phyloP scores from a whole-genome alignment of 371 early-diverging fungal genomes.

The Lichtheimia corymbifera region DNA sequence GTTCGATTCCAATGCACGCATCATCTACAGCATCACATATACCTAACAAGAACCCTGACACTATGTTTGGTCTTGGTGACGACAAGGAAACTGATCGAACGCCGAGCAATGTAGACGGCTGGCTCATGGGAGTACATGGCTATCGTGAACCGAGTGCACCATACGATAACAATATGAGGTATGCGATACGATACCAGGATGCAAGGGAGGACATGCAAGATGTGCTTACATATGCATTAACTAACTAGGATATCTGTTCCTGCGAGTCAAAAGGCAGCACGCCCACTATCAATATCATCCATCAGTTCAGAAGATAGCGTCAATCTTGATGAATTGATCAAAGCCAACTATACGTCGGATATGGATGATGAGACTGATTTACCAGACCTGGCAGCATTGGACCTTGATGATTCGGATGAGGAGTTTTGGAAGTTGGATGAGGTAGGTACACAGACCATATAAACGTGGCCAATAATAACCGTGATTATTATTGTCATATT shows the following conservation, averaged over 20 bases:
- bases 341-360: conserved; percentile 37
- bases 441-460: conserved; percentile 13
- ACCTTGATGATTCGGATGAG: conserved; percentile 48
- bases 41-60: too few species aligned
- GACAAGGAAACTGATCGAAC: too few species aligned
- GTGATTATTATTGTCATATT: not conserved
- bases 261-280: conserved; percentile 11
- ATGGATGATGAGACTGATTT: conserved; percentile 48
- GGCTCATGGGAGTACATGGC: conserved; percentile 24
- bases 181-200: too few species aligned
- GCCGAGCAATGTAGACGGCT: conserved; percentile 20
- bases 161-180: too few species aligned
- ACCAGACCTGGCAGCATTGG: conserved; percentile 34
- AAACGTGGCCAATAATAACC: not conserved
- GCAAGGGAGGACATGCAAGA: too few species aligned
- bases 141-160: conserved; percentile 5
- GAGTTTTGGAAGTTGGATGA: conserved; percentile 50
- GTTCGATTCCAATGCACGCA: too few species aligned
- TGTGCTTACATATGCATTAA: not conserved
- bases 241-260: too few species aligned
- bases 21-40: too few species aligned
- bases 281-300: conserved; percentile 39
- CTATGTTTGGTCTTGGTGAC: too few species aligned
- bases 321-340: conserved; percentile 45
- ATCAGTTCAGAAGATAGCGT: conserved; percentile 49